Conservation (phyloP, 2,329 filamentous ascomycete genomes). For the Fusarium pilosicola region DNA sequence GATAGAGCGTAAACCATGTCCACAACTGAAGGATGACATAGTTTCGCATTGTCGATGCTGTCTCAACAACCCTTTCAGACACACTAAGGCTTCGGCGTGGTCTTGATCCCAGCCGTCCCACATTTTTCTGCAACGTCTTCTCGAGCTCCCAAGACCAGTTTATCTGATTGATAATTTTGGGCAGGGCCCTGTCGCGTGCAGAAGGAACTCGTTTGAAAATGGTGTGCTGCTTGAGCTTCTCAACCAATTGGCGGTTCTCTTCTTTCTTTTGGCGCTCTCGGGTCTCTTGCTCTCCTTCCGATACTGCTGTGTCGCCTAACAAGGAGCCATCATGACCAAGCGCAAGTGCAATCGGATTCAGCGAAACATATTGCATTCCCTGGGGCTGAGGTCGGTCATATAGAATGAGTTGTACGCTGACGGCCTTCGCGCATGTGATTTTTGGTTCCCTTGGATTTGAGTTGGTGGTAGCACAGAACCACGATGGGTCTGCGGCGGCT, state of each 20-base stretch:
- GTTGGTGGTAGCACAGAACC: constrained; percentile 71
- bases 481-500: constrained; percentile 69
- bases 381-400: constrained; percentile 87
- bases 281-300: constrained; percentile 78
- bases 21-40: constrained; percentile 75
- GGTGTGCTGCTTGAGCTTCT: constrained; percentile 89
- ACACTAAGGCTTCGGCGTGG: constrained; percentile 89
- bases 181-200: constrained; percentile 82
- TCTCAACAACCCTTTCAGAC: constrained; percentile 92
- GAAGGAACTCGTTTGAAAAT: constrained; percentile 81
- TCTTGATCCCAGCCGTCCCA: constrained; percentile 82
- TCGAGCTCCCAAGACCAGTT: constrained; percentile 96
- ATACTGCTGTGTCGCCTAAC: constrained; percentile 49
- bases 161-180: constrained; percentile 88
- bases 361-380: constrained; percentile 95
- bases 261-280: constrained; percentile 68
- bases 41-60: constrained; percentile 86
- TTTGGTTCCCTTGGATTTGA: constrained; percentile 68
- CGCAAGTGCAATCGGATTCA: constrained; percentile 87
- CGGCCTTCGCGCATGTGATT: constrained; percentile 76
- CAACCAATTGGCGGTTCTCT: constrained; percentile 73
- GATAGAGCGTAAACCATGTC: constrained; percentile 76
- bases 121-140: constrained; percentile 86
- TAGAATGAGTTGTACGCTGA: constrained; percentile 86
- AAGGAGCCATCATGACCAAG: constrained; percentile 75